A percentile compares a stretch with the other conserved stretches of the same genome.
Evolutionary conservation across 306 rosid species (phyloP).

Genomic region (Malus fusca): DNA sequence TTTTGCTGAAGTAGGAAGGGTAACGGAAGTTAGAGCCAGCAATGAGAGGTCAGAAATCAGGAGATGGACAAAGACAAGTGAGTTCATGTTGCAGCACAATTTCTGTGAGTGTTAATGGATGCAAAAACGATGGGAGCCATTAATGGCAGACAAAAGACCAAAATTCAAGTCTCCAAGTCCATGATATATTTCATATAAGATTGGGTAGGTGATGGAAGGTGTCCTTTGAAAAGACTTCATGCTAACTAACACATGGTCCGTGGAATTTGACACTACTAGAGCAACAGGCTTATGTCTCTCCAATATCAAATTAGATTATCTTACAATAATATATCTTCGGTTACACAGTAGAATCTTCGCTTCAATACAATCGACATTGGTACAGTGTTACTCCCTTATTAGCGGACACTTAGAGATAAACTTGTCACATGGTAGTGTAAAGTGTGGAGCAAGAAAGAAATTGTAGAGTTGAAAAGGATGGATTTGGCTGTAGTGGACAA

Average conservation of each 20-base stretch:
- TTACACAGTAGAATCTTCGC: not conserved
- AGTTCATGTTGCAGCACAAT: not conserved
- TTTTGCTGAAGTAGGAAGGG: not conserved
- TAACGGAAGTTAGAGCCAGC: not conserved
- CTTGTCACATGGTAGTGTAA: not conserved
- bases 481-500: not conserved
- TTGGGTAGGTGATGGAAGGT: constrained; percentile 23
- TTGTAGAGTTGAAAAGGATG: not conserved
- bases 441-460: not conserved
- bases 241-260: constrained; percentile 18
- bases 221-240: constrained; percentile 30
- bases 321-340: not conserved
- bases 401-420: not conserved
- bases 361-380: not conserved
- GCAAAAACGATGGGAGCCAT: constrained; percentile 1
- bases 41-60: not conserved
- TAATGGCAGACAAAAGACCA: constrained; percentile 29
- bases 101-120: not conserved
- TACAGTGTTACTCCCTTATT: not conserved
- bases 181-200: constrained; percentile 11
- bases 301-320: not conserved
- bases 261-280: not conserved
- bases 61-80: not conserved
- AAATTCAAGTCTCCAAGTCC: constrained; percentile 12
- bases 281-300: not conserved